Conservation (phyloP, 139 green algal genomes). For the Zygnema circumcarinatum region DNA sequence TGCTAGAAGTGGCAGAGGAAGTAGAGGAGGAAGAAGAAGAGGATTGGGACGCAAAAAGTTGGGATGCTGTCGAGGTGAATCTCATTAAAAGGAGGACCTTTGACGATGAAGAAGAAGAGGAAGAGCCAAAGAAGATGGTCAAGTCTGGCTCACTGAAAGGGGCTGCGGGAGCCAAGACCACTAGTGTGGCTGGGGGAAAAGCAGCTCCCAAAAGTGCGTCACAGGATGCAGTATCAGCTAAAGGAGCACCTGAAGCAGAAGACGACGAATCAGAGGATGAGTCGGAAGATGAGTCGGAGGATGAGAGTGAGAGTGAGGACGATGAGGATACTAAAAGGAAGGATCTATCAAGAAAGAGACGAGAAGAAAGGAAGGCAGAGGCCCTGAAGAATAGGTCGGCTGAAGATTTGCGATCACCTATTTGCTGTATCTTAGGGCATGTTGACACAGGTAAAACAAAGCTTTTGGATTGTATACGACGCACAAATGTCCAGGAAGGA, state of each 20-base stretch:
- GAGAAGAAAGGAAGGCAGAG: constrained; percentile 34
- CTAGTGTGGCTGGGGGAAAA: neutral
- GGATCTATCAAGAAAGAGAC: constrained; percentile 39
- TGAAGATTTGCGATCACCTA: constrained; percentile 91
- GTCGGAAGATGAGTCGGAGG: constrained; percentile 55
- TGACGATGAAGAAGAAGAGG: constrained; percentile 63
- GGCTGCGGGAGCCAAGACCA: neutral
- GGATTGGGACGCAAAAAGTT: constrained; percentile 64
- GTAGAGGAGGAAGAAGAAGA: constrained; percentile 66
- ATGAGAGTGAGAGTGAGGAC: constrained; percentile 67
- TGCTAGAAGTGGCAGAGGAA: constrained; percentile 36
- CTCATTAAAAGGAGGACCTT: constrained; percentile 19
- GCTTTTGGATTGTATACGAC: constrained; percentile 97
- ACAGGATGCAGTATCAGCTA: constrained; percentile 28
- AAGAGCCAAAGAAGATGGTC: constrained; percentile 36
- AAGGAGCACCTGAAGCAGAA: constrained; percentile 17
- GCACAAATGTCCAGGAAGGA: constrained; percentile 97
- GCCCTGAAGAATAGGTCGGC: constrained; percentile 55
- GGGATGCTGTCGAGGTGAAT: constrained; percentile 55
- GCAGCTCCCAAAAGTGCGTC: no score
- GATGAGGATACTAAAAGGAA: constrained; percentile 46
- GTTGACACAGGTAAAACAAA: constrained; percentile 99
- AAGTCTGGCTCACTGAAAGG: constrained; percentile 1
- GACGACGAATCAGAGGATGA: constrained; percentile 33
- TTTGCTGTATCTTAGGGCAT: constrained; percentile 99